A percentile compares a stretch with the other conserved stretches of the same genome.
These are phyloP conservation scores for Penicillium bovifimosum DNA, from an alignment of 495 filamentous ascomycete genomes.

Conservation along the genomic window DNA sequence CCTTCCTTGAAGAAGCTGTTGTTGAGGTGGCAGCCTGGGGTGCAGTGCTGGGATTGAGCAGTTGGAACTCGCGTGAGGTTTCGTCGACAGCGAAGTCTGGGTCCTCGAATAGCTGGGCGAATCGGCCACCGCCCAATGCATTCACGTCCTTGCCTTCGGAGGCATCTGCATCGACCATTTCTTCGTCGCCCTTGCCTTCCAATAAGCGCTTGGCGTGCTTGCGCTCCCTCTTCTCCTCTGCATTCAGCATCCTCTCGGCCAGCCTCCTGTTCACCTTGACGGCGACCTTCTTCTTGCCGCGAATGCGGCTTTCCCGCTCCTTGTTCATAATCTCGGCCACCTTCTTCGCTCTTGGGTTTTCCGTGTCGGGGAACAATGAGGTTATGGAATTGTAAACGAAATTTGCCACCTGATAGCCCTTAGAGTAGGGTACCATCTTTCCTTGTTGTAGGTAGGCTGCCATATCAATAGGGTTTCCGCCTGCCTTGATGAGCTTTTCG, in stretches of 20 bases:
- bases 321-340: constrained; percentile 90
- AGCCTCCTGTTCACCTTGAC: constrained; percentile 82
- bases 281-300: constrained; percentile 86
- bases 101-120: constrained; percentile 84
- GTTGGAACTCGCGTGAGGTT: constrained; percentile 75
- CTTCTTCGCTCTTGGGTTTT: constrained; percentile 1
- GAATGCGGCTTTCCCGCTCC: constrained; percentile 84
- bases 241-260: constrained; percentile 73
- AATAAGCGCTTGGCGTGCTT: constrained; percentile 55
- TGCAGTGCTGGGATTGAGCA: constrained; percentile 78
- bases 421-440: constrained; percentile 54
- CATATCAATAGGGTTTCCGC: constrained; percentile 27
- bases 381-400: constrained; percentile 60
- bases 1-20: constrained; percentile 27
- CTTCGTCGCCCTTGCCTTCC: constrained; percentile 50
- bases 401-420: constrained; percentile 62
- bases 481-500: constrained; percentile 2
- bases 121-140: constrained; percentile 77
- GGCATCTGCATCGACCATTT: constrained; percentile 33
- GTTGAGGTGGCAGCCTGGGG: constrained; percentile 13
- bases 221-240: constrained; percentile 74
- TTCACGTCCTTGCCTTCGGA: constrained; percentile 37
- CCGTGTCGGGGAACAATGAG: background rate
- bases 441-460: constrained; percentile 83
- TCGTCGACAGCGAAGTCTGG: constrained; percentile 92